Evolutionary conservation across 169 alveolate species (phyloP).

Genomic region (Eimeria sp.): DNA sequence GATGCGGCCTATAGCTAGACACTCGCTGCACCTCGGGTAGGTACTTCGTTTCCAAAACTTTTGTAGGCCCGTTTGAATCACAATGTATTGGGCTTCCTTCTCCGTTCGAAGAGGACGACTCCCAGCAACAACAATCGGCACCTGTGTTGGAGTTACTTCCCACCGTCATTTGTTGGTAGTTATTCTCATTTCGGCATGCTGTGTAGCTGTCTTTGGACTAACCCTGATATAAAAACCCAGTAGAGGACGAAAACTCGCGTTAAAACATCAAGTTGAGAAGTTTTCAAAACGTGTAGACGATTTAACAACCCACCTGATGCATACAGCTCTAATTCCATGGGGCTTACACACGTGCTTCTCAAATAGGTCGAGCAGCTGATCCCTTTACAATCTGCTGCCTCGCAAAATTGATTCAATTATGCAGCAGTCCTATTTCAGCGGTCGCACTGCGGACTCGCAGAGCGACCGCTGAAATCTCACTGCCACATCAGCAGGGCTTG

Average conservation of each 20-base stretch:
- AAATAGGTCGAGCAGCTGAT: neutral
- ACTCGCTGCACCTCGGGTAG: neutral
- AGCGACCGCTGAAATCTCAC: neutral
- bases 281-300: neutral
- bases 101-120: neutral
- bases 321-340: neutral
- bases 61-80: neutral
- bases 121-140: neutral
- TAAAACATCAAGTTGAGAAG: neutral
- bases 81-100: neutral
- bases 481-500: neutral
- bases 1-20: neutral
- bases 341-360: neutral
- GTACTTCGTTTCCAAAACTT: neutral
- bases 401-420: neutral
- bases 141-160: neutral
- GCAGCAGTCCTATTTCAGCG: too few species aligned
- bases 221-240: neutral
- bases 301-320: neutral
- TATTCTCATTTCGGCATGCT: neutral
- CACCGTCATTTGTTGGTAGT: neutral
- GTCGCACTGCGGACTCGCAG: too few species aligned
- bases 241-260: neutral
- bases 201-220: neutral
- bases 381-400: neutral